Conservation (phyloP, 179 eudicot species). For the Beta lomatogona region DNA sequence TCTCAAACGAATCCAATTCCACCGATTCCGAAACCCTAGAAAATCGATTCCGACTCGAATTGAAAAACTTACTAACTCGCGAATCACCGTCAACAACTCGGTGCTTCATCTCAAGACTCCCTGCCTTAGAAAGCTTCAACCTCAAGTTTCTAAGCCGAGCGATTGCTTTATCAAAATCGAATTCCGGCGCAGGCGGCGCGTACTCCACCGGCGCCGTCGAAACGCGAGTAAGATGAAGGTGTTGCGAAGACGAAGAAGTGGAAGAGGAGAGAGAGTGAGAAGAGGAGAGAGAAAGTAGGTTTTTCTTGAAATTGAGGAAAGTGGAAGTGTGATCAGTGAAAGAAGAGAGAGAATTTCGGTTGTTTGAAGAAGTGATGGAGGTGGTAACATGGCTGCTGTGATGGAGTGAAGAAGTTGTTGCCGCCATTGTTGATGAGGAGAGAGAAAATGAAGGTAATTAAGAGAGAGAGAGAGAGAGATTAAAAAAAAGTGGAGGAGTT, state of each 20-base stretch:
- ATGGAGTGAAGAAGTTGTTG: not conserved
- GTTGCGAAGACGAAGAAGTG: too few relatives aligned
- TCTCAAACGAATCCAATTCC: slow-evolving; percentile 47
- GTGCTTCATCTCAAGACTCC: slow-evolving; percentile 33
- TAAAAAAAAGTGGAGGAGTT: not conserved
- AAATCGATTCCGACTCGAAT: slow-evolving; percentile 24
- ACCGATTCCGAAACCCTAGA: slow-evolving; percentile 43
- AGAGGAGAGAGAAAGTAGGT: slow-evolving; percentile 7
- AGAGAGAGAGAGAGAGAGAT: not conserved
- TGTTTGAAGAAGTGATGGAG: not conserved
- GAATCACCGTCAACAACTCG: slow-evolving; percentile 50
- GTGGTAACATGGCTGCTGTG: not conserved
- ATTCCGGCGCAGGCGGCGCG: slow-evolving; percentile 55
- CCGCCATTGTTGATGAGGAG: slow-evolving; percentile 11
- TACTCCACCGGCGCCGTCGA: slow-evolving; percentile 68
- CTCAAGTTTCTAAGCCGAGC: slow-evolving; percentile 45
- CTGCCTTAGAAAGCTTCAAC: slow-evolving; percentile 35
- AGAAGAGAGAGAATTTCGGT: slow-evolving; percentile 29
- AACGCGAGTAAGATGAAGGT: slow-evolving; percentile 41
- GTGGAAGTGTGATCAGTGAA: slow-evolving; percentile 15
- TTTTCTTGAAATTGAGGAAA: slow-evolving; percentile 24
- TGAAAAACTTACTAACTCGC: slow-evolving; percentile 57
- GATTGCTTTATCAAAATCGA: slow-evolving; percentile 52
- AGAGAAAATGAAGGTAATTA: not conserved
- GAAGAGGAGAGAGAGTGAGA: slow-evolving; percentile 6